Evolutionary conservation across 1,139 yeast species (phyloP).

Genomic region (Nakaseomyces kungkrabaensis): DNA sequence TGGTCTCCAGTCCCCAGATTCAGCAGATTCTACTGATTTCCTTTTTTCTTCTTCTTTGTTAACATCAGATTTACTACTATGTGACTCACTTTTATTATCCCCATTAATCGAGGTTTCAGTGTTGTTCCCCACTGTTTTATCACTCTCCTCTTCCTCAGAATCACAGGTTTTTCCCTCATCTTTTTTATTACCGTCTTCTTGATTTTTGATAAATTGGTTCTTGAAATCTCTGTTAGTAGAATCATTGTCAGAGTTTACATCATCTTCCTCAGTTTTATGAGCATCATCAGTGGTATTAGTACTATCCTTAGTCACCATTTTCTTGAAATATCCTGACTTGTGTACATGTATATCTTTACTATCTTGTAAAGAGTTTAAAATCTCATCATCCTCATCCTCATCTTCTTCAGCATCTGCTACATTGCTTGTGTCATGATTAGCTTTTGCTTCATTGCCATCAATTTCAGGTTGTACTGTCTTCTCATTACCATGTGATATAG

Average conservation of each 20-base stretch:
- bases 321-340: slow-evolving; percentile 21
- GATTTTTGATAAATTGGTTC: background rate
- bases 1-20: slow-evolving; percentile 22
- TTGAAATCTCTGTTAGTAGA: background rate
- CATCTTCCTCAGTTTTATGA: background rate
- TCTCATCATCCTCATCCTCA: background rate
- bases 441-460: slow-evolving; percentile 7
- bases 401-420: background rate
- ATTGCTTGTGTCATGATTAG: background rate
- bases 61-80: background rate
- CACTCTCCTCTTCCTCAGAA: background rate
- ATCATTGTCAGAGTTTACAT: background rate
- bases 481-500: background rate
- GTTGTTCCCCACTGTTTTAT: background rate
- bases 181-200: background rate
- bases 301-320: slow-evolving; percentile 13
- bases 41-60: slow-evolving; percentile 3
- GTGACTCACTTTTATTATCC: background rate
- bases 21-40: background rate
- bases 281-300: slow-evolving; percentile 2
- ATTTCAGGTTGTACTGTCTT: background rate
- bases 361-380: slow-evolving; percentile 6
- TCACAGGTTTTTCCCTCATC: background rate
- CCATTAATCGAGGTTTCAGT: background rate
- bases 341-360: slow-evolving; percentile 12